phyloP scores from a whole-genome alignment of 176 grass and related monocot species.

The Carex myosuroides region DNA sequence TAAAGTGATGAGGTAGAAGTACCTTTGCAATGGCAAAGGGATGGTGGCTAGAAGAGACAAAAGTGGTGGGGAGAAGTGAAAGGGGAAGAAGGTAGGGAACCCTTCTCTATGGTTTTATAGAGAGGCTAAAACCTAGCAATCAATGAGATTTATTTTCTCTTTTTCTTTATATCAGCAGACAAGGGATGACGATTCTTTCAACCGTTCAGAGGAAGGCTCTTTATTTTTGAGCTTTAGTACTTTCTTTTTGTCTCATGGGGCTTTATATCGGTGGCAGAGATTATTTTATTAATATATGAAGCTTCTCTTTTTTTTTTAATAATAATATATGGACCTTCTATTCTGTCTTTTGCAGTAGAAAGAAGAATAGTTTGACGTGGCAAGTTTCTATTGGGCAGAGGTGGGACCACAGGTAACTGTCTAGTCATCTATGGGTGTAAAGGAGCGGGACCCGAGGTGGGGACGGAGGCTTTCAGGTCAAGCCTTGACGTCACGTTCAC shows the following conservation, averaged over 20 bases:
- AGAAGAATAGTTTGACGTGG: conserved; percentile 23
- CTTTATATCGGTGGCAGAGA: conserved; percentile 41
- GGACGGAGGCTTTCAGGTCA: conserved; percentile 34
- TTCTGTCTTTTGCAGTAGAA: conserved; percentile 56
- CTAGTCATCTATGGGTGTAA: conserved; percentile 48
- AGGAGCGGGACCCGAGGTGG: conserved; percentile 58
- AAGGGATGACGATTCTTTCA: conserved; percentile 25
- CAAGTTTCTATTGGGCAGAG: conserved; percentile 28
- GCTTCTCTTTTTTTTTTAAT: neutral
- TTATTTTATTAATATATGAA: conserved; percentile 48
- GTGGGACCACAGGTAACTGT: conserved; percentile 32
- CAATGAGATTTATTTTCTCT: neutral
- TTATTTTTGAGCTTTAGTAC: conserved; percentile 40
- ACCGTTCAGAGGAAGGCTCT: conserved; percentile 36
- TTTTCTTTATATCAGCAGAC: conserved; percentile 7
- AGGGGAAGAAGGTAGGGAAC: conserved; percentile 29
- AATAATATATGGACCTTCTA: conserved; percentile 54
- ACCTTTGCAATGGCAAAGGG: conserved; percentile 50
- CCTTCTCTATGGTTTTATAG: conserved; percentile 50
- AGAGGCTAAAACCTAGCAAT: conserved; percentile 4
- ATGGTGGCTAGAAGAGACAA: conserved; percentile 18
- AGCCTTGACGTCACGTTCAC: conserved; percentile 92
- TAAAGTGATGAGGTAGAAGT: conserved; percentile 15
- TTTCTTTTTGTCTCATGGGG: conserved; percentile 42
- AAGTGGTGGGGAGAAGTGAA: conserved; percentile 43